These are phyloP conservation scores for Naematelia aurantialba DNA, from an alignment of 768 basidiomycete genomes.

Conservation along the genomic window DNA sequence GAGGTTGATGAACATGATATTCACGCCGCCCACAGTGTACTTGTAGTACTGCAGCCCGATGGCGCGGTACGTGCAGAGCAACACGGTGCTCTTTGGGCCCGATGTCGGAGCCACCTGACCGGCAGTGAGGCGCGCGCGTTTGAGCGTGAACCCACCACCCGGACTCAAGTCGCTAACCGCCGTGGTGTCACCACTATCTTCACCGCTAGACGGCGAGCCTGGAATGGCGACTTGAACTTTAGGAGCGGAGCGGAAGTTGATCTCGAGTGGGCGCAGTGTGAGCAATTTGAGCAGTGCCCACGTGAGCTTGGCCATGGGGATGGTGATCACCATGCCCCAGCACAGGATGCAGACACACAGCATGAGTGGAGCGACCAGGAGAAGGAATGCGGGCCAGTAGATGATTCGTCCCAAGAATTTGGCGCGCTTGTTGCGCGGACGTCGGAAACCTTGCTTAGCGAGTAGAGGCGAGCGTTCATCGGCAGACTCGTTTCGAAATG, in stretches of 20 bases:
- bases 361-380: slow-evolving; percentile 82
- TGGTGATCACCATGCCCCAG: slow-evolving; percentile 91
- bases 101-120: slow-evolving; percentile 81
- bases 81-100: slow-evolving; percentile 75
- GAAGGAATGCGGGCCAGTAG: slow-evolving; percentile 75
- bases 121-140: slow-evolving; percentile 69
- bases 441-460: slow-evolving; percentile 26
- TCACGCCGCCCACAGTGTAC: slow-evolving; percentile 97
- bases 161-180: slow-evolving; percentile 41
- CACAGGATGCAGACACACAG: slow-evolving; percentile 81
- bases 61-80: slow-evolving; percentile 92
- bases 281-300: slow-evolving; percentile 90
- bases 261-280: slow-evolving; percentile 69
- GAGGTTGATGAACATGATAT: slow-evolving; percentile 96
- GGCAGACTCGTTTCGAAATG: slow-evolving; percentile 15
- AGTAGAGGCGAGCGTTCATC: slow-evolving; percentile 34
- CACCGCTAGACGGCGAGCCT: slow-evolving; percentile 18
- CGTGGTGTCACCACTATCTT: slow-evolving; percentile 12
- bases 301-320: slow-evolving; percentile 96
- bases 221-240: slow-evolving; percentile 57
- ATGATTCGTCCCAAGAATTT: slow-evolving; percentile 61
- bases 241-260: slow-evolving; percentile 88
- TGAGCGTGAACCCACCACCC: slow-evolving; percentile 57
- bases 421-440: slow-evolving; percentile 37
- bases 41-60: slow-evolving; percentile 92